Base-by-base conservation (phyloP, 1,139 yeast genomes). In the Nakaseomyces delphensis region DNA sequence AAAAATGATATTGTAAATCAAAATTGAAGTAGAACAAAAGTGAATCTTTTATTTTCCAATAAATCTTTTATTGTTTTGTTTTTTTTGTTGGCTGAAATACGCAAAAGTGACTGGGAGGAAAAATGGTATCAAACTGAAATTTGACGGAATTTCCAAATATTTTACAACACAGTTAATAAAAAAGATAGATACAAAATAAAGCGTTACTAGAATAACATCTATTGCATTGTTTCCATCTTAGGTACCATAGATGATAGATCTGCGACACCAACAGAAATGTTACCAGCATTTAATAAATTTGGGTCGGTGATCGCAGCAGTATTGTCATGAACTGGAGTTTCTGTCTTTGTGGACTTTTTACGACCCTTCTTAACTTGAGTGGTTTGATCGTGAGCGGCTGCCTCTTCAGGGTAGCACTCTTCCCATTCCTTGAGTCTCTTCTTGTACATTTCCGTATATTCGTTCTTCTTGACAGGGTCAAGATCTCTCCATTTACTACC, bases 341-440 rank as follows among this genome's bases (percentile, higher is more conserved):
- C 36, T 2, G 23, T n/a, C 25, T 29, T 38, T 27, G 39, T 18
- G 18, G 28, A 16, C 37, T 33, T 33, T 27, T 33, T 33, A 33
- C 37, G 37, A 19, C 37, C 37, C 18, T 33, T 33, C 27, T 33
- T 33, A n/a, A 18, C 18, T 20, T 33, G 37, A 13, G 27, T 33
- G 18, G 37, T 10, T 44, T 33, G 37, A 13, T 33, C 37, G n/a
- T 10, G 37, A 21, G 37, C 37, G 14, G 37, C 49, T 20, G 48
- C 42, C 38, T 57, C 61, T 28, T 57, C 55, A 4, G 62, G 59
- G 41, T 59, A 58, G 31, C 58, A 59, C 30, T 57, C 55, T 47
- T 60, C 64, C 65, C 65, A 62, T 44, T 59, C 63, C 45, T 59
- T 60, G 42, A 60, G 54, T 46, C 61, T 58, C 39, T 48, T 51